These are phyloP conservation scores for Trypanosoma mega DNA, from an alignment of 208 protist genomes.

Conservation along the genomic window DNA sequence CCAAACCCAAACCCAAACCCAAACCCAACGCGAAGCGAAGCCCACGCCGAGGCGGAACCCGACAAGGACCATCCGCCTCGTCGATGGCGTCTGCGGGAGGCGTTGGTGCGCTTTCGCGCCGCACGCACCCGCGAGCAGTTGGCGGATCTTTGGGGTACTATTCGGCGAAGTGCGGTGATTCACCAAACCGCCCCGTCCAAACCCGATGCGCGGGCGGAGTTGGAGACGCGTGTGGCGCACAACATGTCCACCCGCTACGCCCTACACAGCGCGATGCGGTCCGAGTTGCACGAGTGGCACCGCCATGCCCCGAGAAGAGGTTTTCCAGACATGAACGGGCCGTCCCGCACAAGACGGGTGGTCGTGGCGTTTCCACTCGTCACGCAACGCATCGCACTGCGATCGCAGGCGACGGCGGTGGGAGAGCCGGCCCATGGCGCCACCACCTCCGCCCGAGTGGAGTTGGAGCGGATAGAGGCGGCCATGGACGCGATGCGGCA, in stretches of 20 bases:
- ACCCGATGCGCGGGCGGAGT: constrained; percentile 30
- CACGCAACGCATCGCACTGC: background rate
- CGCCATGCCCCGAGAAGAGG: too few species aligned
- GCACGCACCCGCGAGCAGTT: constrained; percentile 29
- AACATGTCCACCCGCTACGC: constrained; percentile 68
- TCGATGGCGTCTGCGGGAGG: constrained; percentile 13
- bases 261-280: constrained; percentile 55
- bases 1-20: background rate
- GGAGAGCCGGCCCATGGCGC: constrained; percentile 37
- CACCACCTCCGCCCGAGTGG: constrained; percentile 68
- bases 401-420: constrained; percentile 55
- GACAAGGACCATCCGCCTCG: background rate
- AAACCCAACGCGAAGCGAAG: background rate
- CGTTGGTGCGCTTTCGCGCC: constrained; percentile 33
- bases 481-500: constrained; percentile 14
- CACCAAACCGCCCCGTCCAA: constrained; percentile 15
- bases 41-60: background rate
- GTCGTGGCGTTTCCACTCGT: too few species aligned
- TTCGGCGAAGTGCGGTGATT: constrained; percentile 30
- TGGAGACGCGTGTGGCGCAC: constrained; percentile 40
- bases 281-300: constrained; percentile 49
- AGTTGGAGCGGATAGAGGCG: constrained; percentile 40
- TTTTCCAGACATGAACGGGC: too few species aligned
- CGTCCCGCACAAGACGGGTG: background rate
- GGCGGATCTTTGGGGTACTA: constrained; percentile 24